phyloP scores from a whole-genome alignment of 257 asterid species.

The Nicotiana otophora region DNA sequence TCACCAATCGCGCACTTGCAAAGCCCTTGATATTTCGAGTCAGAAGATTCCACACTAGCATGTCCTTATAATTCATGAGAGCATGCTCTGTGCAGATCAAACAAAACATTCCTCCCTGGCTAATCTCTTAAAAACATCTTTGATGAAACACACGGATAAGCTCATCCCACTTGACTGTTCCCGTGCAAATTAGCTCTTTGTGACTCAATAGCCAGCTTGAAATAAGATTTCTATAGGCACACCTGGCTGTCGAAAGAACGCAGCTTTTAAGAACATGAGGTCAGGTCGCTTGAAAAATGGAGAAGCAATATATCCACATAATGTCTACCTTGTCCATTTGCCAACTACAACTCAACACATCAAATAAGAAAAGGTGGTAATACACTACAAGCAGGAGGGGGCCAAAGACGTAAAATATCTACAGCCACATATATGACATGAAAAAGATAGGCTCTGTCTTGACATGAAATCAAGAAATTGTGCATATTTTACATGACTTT shows the following conservation, averaged over 20 bases:
- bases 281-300: not conserved
- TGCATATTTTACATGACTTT: not conserved
- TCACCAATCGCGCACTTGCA: slow-evolving; percentile 37
- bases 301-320: slow-evolving; percentile 3
- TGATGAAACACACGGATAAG: slow-evolving; percentile 21
- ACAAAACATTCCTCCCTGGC: slow-evolving; percentile 26
- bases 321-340: not conserved
- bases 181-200: slow-evolving; percentile 11
- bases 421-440: not conserved
- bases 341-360: not conserved
- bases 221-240: slow-evolving; percentile 8
- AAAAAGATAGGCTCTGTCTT: not conserved
- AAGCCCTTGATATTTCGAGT: slow-evolving; percentile 22
- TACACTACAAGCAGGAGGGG: not conserved
- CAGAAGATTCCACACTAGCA: slow-evolving; percentile 18
- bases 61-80: slow-evolving; percentile 21
- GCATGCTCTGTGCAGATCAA: slow-evolving; percentile 34
- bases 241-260: slow-evolving; percentile 7
- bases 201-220: slow-evolving; percentile 12
- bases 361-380: not conserved
- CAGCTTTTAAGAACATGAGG: not conserved
- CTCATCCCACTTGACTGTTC: slow-evolving; percentile 12
- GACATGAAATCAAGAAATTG: not conserved
- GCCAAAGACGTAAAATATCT: not conserved
- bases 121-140: slow-evolving; percentile 26